Evolutionary conservation across 2,329 filamentous ascomycete species (phyloP).

Genomic region (Capronia epimyces): DNA sequence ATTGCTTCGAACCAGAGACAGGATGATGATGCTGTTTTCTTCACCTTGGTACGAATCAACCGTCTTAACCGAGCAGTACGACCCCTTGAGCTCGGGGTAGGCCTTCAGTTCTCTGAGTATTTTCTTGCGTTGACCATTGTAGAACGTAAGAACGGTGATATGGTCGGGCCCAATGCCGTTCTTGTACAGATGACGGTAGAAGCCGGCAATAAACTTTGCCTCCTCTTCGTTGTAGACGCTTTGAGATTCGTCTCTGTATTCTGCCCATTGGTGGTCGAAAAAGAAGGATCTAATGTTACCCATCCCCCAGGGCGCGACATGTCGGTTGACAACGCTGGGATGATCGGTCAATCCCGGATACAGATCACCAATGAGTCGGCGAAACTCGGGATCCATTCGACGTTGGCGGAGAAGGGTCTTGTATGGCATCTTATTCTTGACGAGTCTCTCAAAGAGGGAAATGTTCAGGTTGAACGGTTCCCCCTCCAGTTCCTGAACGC

Average conservation of each 20-base stretch:
- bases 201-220: constrained; percentile 67
- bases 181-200: constrained; percentile 65
- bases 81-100: constrained; percentile 41
- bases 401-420: constrained; percentile 64
- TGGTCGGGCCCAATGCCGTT: constrained; percentile 57
- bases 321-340: constrained; percentile 49
- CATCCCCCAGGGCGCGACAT: constrained; percentile 48
- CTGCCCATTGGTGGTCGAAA: constrained; percentile 60
- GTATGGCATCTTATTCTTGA: constrained; percentile 60
- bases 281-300: constrained; percentile 56
- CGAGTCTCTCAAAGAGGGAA: constrained; percentile 73
- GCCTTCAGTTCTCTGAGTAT: constrained; percentile 48
- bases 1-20: constrained; percentile 75
- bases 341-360: constrained; percentile 58
- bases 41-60: constrained; percentile 90
- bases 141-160: constrained; percentile 82
- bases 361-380: constrained; percentile 56
- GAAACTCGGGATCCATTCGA: constrained; percentile 65
- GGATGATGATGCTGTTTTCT: constrained; percentile 75
- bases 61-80: constrained; percentile 61
- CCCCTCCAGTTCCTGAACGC: constrained; percentile 54
- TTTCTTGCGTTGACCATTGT: constrained; percentile 71
- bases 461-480: constrained; percentile 63
- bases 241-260: constrained; percentile 57
- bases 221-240: constrained; percentile 67